A percentile compares a stretch with the other conserved stretches of the same genome.
Evolutionary conservation across 2,329 filamentous ascomycete genomes (phyloP).

Genomic region (Cylindrodendrum hubeiense): DNA sequence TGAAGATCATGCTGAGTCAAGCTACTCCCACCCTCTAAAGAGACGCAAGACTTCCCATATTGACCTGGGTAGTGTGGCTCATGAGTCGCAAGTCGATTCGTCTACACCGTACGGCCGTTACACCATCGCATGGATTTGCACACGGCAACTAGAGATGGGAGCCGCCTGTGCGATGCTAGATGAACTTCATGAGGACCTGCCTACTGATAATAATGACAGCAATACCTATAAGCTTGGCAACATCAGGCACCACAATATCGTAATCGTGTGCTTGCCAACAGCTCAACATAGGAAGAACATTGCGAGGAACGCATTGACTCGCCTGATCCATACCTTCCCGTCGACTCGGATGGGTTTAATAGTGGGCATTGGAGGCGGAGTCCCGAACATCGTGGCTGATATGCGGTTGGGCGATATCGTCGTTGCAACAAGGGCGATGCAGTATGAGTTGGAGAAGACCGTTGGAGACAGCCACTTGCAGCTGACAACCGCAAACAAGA

Average conservation of each 20-base stretch:
- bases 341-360: constrained; percentile 24
- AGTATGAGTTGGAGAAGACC: constrained; percentile 42
- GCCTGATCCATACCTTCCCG: constrained; percentile 56
- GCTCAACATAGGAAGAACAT: constrained; percentile 37
- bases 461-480: constrained; percentile 13
- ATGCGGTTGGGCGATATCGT: constrained; percentile 41
- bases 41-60: not conserved
- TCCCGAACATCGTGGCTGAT: constrained; percentile 26
- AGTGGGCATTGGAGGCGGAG: constrained; percentile 42
- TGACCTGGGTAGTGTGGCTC: not conserved
- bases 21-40: not conserved
- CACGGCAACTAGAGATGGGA: constrained; percentile 41
- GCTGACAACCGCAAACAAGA: not conserved
- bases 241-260: constrained; percentile 40
- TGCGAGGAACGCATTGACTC: constrained; percentile 40
- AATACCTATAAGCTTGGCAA: constrained; percentile 42
- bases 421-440: constrained; percentile 33
- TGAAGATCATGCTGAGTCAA: not conserved
- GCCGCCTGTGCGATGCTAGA: constrained; percentile 46
- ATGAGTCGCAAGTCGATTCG: not conserved
- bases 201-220: constrained; percentile 20
- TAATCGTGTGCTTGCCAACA: constrained; percentile 42
- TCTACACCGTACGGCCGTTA: not conserved
- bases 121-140: constrained; percentile 50
- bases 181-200: constrained; percentile 26